Evolutionary conservation across 2,329 filamentous ascomycete species (phyloP).

Genomic region (Hypocrella siamensis): DNA sequence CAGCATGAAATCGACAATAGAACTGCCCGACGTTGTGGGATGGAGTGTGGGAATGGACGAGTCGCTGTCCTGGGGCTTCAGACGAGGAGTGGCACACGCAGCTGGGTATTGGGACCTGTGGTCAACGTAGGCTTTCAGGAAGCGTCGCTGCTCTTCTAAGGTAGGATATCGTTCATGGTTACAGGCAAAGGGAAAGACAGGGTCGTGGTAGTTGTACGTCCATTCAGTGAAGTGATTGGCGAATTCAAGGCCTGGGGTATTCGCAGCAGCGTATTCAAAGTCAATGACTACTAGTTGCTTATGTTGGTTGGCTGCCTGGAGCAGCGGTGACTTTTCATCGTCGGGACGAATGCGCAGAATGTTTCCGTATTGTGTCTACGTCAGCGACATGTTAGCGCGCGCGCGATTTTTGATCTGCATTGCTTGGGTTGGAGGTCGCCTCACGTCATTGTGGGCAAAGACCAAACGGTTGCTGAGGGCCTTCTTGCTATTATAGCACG

Average conservation of each 20-base stretch:
- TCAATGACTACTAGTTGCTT: constrained; percentile 96
- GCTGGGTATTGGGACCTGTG: constrained; percentile 57
- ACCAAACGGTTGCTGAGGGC: constrained; percentile 62
- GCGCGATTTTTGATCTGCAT: no score
- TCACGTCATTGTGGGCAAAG: constrained; percentile 95
- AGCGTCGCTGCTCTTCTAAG: constrained; percentile 65
- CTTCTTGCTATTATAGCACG: constrained; percentile 50
- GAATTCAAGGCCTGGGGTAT: constrained; percentile 75
- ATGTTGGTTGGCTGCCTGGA: constrained; percentile 82
- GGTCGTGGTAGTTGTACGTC: constrained; percentile 93
- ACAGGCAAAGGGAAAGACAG: constrained; percentile 48
- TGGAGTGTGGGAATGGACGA: constrained; percentile 19
- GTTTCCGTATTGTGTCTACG: constrained; percentile 92
- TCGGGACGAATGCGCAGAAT: constrained; percentile 60
- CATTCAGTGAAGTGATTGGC: constrained; percentile 98
- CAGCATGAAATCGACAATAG: constrained; percentile 61
- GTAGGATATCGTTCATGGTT: constrained; percentile 59
- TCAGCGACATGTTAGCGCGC: constrained; percentile 1
- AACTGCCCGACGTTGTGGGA: constrained; percentile 26
- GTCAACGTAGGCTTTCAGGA: constrained; percentile 73
- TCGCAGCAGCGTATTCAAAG: constrained; percentile 92
- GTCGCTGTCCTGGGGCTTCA: constrained; percentile 27
- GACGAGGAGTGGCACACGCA: constrained; percentile 32
- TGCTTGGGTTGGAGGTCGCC: constrained; percentile 13
- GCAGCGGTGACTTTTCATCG: constrained; percentile 66